These are phyloP conservation scores for Tricholoma bakamatsutake DNA, from an alignment of 768 basidiomycete genomes.

Conservation along the genomic window DNA sequence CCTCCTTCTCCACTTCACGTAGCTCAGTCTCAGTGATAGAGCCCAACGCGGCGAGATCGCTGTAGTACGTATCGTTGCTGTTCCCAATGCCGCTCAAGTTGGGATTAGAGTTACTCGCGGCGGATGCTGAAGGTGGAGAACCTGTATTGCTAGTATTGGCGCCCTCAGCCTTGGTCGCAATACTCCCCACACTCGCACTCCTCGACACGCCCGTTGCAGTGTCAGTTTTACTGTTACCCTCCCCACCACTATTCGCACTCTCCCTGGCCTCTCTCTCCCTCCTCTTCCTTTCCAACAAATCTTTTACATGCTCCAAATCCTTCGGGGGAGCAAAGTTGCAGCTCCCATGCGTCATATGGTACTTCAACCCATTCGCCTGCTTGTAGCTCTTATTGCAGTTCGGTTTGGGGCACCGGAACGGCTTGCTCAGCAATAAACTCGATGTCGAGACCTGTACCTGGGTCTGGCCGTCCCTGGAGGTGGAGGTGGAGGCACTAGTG, in stretches of 20 bases:
- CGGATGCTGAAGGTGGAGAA: background rate
- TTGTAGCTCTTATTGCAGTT: constrained; percentile 97
- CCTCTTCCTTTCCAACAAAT: constrained; percentile 55
- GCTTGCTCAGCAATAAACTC: constrained; percentile 70
- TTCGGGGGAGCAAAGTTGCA: constrained; percentile 93
- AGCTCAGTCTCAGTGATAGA: constrained; percentile 58
- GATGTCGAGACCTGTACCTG: constrained; percentile 30
- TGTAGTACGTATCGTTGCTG: constrained; percentile 18
- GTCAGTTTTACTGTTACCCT: background rate
- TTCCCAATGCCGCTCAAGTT: constrained; percentile 7
- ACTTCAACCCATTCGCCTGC: constrained; percentile 93
- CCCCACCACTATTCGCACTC: background rate
- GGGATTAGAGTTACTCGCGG: background rate
- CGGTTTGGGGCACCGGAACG: constrained; percentile 90
- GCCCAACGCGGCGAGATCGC: constrained; percentile 27
- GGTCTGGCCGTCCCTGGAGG: constrained; percentile 1
- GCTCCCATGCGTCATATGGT: constrained; percentile 88
- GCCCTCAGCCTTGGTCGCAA: background rate
- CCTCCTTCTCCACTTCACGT: constrained; percentile 74
- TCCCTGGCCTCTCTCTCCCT: constrained; percentile 29
- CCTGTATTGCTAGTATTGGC: background rate
- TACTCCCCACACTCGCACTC: constrained; percentile 1
- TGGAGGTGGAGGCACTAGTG: constrained; percentile 1
- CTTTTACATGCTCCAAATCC: constrained; percentile 72
- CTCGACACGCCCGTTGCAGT: background rate